phyloP scores from a whole-genome alignment of 306 rosid genomes.

The Medicago lupulina region DNA sequence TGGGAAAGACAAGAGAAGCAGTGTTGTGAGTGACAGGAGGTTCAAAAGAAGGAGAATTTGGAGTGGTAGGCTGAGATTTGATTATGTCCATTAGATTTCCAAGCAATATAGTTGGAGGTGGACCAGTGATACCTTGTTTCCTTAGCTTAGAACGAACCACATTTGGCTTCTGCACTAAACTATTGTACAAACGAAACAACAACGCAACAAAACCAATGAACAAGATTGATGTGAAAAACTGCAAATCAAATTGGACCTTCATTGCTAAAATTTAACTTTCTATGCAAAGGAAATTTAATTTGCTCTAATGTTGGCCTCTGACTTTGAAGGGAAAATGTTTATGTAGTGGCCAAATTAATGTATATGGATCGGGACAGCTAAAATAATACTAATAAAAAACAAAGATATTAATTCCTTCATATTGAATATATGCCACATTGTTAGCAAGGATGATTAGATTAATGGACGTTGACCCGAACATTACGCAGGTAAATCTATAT shows the following conservation, averaged over 20 bases:
- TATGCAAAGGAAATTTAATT: background rate
- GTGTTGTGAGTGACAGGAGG: constrained; percentile 30
- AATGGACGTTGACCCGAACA: background rate
- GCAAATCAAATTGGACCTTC: constrained; percentile 34
- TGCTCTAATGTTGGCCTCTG: background rate
- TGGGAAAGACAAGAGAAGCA: constrained; percentile 46
- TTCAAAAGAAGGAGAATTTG: constrained; percentile 8
- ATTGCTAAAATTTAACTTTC: background rate
- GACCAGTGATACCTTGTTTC: constrained; percentile 61
- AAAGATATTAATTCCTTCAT: background rate
- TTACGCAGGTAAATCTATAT: background rate
- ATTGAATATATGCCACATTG: background rate
- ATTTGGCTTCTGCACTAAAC: constrained; percentile 42
- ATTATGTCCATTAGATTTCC: constrained; percentile 53
- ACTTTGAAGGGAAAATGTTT: too few relatives aligned
- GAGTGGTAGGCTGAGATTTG: constrained; percentile 14
- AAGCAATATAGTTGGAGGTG: constrained; percentile 48
- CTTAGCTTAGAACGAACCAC: constrained; percentile 43
- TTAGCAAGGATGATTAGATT: background rate
- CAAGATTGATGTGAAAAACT: constrained; percentile 26
- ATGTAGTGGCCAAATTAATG: too few relatives aligned
- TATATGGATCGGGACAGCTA: too few relatives aligned
- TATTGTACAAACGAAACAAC: constrained; percentile 26
- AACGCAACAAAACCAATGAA: constrained; percentile 28
- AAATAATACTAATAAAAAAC: too few relatives aligned